phyloP scores from a whole-genome alignment of 805 yeast species.

The Diddensiella santjacobensis region DNA sequence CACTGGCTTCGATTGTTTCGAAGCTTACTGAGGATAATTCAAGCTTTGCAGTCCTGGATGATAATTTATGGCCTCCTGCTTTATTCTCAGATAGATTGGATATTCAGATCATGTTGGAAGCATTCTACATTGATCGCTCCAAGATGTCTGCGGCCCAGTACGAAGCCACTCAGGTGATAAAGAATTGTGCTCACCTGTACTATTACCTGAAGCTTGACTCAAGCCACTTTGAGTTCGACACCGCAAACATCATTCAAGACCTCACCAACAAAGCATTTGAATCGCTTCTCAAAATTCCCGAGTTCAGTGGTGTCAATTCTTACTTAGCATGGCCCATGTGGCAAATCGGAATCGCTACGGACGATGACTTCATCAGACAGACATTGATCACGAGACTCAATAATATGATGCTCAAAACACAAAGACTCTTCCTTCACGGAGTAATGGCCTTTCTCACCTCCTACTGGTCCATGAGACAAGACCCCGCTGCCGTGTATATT shows the following conservation, averaged over 20 bases:
- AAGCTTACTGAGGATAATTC: background rate
- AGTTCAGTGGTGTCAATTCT: constrained; percentile 3
- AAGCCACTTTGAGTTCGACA: constrained; percentile 6
- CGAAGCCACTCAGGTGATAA: constrained; percentile 10
- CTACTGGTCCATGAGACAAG: constrained; percentile 2
- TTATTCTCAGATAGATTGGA: background rate
- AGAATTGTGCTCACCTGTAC: constrained; percentile 14
- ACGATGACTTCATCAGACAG: background rate
- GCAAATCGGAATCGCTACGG: constrained; percentile 16
- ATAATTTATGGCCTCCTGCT: background rate
- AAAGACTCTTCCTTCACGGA: background rate
- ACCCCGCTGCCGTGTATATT: background rate
- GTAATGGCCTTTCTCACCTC: constrained; percentile 4
- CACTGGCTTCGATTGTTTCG: background rate
- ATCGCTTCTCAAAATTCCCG: constrained; percentile 7
- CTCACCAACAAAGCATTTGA: constrained; percentile 6
- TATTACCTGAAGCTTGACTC: constrained; percentile 12
- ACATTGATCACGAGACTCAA: constrained; percentile 1
- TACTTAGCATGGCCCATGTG: constrained; percentile 18
- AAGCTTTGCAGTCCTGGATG: background rate
- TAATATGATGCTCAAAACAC: background rate
- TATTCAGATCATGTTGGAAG: constrained; percentile 1
- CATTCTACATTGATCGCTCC: background rate
- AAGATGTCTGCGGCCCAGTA: background rate
- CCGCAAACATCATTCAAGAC: constrained; percentile 2